Base-by-base conservation (phyloP, 768 basidiomycete species). In the Macrolepiota albuminosa region DNA sequence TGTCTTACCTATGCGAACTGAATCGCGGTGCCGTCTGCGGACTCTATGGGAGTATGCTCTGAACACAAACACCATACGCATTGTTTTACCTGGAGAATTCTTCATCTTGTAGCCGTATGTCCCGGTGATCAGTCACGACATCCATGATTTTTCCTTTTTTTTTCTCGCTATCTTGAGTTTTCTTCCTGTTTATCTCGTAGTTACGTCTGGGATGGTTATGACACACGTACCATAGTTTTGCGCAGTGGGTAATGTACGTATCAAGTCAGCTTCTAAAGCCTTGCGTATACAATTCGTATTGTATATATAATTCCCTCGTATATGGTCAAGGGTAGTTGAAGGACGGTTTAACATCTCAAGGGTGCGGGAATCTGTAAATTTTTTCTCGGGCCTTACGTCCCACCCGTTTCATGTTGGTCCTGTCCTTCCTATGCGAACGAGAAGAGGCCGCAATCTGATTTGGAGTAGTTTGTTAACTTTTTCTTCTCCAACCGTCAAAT, bases 221-320 rank as follows among this genome's bases (percentile, higher is more conserved):
- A 54, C 29, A n/a, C 45, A 26, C 40, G 47, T 64, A 64, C 47
- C 57, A 49, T 56, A 56, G 33, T 42, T 64, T 40, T 54, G 49
- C 49, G 34, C 53, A 60, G 39, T 14, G 39, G 31, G n/a, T 64
- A 51, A 39, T 48, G 47, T 54, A 52, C 59, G 52, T 26, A 55
- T 39, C 54, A 60, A 60, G 43, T 60, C 37, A 31, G n/a, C 29
- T 33, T n/a, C 6, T 39, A 1, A 42, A 54, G 36, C 11, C 18
- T 42, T 24, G 53, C 29, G 6, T 54, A 21, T n/a, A 33, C 40
- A 21, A 29, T 42, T 24, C 39, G 13, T 10, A 29, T 29, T 29
- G 18, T 42, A 31, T 42, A 29, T 54, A 54, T 54, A 54, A 13
- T 9, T 39, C 37, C 14, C 9, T 53, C 39, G 37, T 26, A 40